A percentile compares a stretch with the other conserved stretches of the same genome.
These are phyloP conservation scores for Pulicaria dysenterica DNA, from an alignment of 129 eudicot species.

Conservation along the genomic window DNA sequence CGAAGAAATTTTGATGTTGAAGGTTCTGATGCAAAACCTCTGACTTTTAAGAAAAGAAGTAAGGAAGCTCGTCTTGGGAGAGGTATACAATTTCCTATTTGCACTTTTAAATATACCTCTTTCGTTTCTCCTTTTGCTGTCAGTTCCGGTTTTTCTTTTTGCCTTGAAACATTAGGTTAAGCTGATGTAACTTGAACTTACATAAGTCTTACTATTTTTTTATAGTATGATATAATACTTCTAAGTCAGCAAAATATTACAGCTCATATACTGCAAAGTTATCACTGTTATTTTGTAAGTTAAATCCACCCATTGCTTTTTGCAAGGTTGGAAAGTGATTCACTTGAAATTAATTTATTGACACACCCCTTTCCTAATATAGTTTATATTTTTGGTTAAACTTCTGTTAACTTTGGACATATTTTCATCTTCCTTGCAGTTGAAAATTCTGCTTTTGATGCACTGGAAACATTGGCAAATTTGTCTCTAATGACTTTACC, in stretches of 20 bases:
- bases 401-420: background rate
- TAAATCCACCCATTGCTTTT: background rate
- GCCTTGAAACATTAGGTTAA: background rate
- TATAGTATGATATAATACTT: slow-evolving; percentile 8
- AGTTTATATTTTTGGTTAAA: too few species aligned
- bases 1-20: slow-evolving; percentile 52
- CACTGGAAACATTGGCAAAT: slow-evolving; percentile 89
- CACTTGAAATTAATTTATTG: background rate
- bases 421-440: slow-evolving; percentile 44
- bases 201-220: background rate
- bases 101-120: slow-evolving; percentile 6
- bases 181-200: background rate
- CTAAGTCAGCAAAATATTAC: background rate
- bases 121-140: background rate
- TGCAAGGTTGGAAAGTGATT: slow-evolving; percentile 7
- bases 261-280: slow-evolving; percentile 6
- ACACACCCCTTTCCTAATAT: background rate
- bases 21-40: slow-evolving; percentile 49
- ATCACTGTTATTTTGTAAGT: slow-evolving; percentile 8
- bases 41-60: slow-evolving; percentile 66
- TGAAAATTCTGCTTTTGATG: slow-evolving; percentile 75
- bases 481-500: slow-evolving; percentile 82
- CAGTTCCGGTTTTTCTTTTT: background rate
- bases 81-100: slow-evolving; percentile 41
- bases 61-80: slow-evolving; percentile 59